Base-by-base conservation (phyloP, 495 filamentous ascomycete species). In the Aspergillus hancockii region DNA sequence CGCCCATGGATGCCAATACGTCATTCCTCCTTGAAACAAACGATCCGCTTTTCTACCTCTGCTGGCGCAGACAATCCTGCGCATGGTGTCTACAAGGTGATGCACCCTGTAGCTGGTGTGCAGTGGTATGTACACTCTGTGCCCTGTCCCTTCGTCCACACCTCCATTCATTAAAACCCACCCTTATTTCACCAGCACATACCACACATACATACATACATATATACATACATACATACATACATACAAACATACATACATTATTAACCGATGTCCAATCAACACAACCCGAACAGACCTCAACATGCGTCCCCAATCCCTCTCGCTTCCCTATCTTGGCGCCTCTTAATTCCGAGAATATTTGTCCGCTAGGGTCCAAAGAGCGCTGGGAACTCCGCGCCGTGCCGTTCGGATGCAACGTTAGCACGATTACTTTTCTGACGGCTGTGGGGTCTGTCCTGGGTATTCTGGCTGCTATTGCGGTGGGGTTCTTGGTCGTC, bases 351-450 rank as follows among this genome's bases (percentile, higher is more conserved):
- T 72, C 78, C 10, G 61, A 68, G 9, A 54, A 71, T 16, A 77
- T 83, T 55, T 85, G 82, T 59, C 80, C 81, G 2, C 68, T 79
- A 28, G 74, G 70, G 3, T 66, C 69, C 6, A 70, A 77, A 52
- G 81, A 85, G 65, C 73, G 77, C 43, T 83, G 81, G 78, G 82
- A 85, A 56, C 64, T 85, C 0, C 72, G 82, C 6, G 74, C 79
- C 0, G 57, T 67, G 21, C 75, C 78, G 0, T 68, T 83, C 23
- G 82, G 82, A 14, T 85, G 82, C 51, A 59, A 75, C 51, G 80
- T 81, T 25, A 81, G 76, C 23, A 82, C 79, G 0, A 64, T 78
- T 54, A 83, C 79, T 3, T 73, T 81, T 28, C 49, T 84, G 38
- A 76, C 76, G 19, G 69, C 66, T 21, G 28, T 78, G 3, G 73